Evolutionary conservation across 2,329 filamentous ascomycete genomes (phyloP).

Genomic region (Fusarium lateritium): DNA sequence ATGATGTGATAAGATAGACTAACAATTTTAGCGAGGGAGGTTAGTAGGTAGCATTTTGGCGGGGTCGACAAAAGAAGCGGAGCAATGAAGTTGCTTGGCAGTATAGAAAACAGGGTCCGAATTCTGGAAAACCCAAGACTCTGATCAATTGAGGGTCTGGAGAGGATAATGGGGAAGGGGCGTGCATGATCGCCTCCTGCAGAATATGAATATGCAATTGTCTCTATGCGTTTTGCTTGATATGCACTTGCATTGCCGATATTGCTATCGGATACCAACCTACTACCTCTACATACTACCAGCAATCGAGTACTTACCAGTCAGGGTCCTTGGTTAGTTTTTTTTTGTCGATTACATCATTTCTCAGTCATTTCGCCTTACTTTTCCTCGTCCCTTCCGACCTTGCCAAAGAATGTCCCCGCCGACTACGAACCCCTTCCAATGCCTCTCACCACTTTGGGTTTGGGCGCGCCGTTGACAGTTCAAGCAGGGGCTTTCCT

Average conservation of each 20-base stretch:
- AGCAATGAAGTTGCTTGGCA: slow-evolving; percentile 14
- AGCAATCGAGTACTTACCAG: not conserved
- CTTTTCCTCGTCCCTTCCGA: slow-evolving; percentile 1
- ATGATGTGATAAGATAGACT: slow-evolving; percentile 39
- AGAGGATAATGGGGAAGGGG: slow-evolving; percentile 1
- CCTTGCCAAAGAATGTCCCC: slow-evolving; percentile 2
- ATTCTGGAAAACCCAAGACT: slow-evolving; percentile 3
- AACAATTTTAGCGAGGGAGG: slow-evolving; percentile 31
- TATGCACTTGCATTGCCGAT: too few relatives aligned
- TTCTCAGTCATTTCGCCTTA: slow-evolving; percentile 22
- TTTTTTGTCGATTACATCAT: slow-evolving; percentile 45
- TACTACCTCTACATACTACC: not conserved
- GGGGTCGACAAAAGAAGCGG: slow-evolving; percentile 46
- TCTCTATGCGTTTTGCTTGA: too few relatives aligned
- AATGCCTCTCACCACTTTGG: slow-evolving; percentile 15
- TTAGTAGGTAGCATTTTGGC: slow-evolving; percentile 34
- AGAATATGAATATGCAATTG: too few relatives aligned
- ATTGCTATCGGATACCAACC: too few relatives aligned
- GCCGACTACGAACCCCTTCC: slow-evolving; percentile 28
- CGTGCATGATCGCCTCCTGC: too few relatives aligned
- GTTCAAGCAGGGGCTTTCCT: slow-evolving; percentile 18
- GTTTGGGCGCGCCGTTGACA: slow-evolving; percentile 30
- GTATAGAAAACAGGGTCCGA: slow-evolving; percentile 21
- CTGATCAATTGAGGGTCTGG: slow-evolving; percentile 23
- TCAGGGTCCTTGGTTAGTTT: slow-evolving; percentile 31